phyloP scores from a whole-genome alignment of 495 filamentous ascomycete genomes.

The Penicillium subrubescens region DNA sequence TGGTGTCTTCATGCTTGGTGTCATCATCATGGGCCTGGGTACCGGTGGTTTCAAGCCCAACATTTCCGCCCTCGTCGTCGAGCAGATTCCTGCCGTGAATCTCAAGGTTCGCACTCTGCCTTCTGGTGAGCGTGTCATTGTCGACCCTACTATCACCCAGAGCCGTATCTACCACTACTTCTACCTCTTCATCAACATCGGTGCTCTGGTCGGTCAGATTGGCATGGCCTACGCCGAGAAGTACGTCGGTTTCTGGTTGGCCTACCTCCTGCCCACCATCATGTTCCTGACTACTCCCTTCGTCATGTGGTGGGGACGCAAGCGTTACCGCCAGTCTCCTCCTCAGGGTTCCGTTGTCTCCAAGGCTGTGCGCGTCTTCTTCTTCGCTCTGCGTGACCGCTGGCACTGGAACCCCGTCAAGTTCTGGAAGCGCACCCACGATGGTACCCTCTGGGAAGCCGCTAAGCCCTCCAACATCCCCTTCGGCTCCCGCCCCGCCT shows the following conservation, averaged over 20 bases:
- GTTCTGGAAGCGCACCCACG: conserved; percentile 41
- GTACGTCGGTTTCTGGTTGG: conserved; percentile 77
- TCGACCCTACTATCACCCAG: conserved; percentile 62
- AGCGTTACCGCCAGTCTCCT: conserved; percentile 58
- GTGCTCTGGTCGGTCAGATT: conserved; percentile 53
- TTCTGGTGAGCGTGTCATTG: conserved; percentile 64
- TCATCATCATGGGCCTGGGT: conserved; percentile 56
- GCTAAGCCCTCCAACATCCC: conserved; percentile 64
- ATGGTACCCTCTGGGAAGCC: conserved; percentile 61
- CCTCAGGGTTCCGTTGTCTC: conserved; percentile 66
- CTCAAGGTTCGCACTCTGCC: conserved; percentile 27
- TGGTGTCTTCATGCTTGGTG: conserved; percentile 60
- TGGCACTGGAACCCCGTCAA: conserved; percentile 59
- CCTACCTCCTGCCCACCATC: conserved; percentile 62
- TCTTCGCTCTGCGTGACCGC: conserved; percentile 58
- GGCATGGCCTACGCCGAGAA: conserved; percentile 69
- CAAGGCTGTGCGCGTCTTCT: conserved; percentile 56
- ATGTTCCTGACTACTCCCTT: conserved; percentile 60
- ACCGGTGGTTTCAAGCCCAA: conserved; percentile 65
- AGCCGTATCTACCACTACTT: conserved; percentile 41
- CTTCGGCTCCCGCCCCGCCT: conserved; percentile 45
- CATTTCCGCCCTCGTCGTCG: conserved; percentile 59
- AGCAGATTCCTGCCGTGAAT: conserved; percentile 50
- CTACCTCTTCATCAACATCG: conserved; percentile 57
- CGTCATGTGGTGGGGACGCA: conserved; percentile 60